phyloP scores from a whole-genome alignment of 768 basidiomycete genomes.

The Mrakia blollopis region DNA sequence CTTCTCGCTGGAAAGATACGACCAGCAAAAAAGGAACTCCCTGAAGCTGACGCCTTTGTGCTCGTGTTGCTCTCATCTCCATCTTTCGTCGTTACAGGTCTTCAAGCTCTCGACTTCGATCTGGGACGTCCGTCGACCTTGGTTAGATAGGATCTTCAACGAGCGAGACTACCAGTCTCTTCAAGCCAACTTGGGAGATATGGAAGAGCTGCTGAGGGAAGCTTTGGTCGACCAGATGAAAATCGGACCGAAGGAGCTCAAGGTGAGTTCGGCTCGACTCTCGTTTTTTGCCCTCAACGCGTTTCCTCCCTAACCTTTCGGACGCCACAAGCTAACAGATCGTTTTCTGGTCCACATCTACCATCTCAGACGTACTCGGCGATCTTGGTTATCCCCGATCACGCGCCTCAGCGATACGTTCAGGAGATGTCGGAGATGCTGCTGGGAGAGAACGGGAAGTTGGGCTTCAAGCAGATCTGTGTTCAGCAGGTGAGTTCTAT shows the following conservation, averaged over 20 bases:
- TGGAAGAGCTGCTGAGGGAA: constrained; percentile 62
- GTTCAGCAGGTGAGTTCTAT: constrained; percentile 68
- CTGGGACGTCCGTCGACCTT: constrained; percentile 72
- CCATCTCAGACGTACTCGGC: constrained; percentile 69
- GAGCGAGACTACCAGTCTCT: constrained; percentile 59
- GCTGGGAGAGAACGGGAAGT: constrained; percentile 50
- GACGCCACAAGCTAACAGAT: not conserved
- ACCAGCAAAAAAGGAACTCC: too few relatives aligned
- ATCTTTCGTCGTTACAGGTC: constrained; percentile 8
- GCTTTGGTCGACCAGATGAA: constrained; percentile 60
- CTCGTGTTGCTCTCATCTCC: constrained; percentile 8
- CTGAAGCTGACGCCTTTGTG: too few relatives aligned
- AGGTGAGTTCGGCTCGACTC: constrained; percentile 49
- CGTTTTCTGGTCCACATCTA: not conserved
- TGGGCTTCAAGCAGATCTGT: constrained; percentile 91
- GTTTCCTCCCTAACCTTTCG: not conserved
- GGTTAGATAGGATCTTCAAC: constrained; percentile 77
- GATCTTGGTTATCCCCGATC: constrained; percentile 84
- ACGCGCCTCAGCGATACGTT: constrained; percentile 78
- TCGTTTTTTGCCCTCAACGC: not conserved
- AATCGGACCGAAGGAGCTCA: constrained; percentile 54
- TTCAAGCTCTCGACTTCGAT: constrained; percentile 48
- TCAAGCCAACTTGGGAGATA: constrained; percentile 68
- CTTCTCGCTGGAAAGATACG: too few relatives aligned
- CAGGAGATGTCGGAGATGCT: constrained; percentile 69